Percentiles rank a stretch among this genome's conserved stretches.
phyloP scores from a whole-genome alignment of 257 asterid species.

The Salvia hispanica region DNA sequence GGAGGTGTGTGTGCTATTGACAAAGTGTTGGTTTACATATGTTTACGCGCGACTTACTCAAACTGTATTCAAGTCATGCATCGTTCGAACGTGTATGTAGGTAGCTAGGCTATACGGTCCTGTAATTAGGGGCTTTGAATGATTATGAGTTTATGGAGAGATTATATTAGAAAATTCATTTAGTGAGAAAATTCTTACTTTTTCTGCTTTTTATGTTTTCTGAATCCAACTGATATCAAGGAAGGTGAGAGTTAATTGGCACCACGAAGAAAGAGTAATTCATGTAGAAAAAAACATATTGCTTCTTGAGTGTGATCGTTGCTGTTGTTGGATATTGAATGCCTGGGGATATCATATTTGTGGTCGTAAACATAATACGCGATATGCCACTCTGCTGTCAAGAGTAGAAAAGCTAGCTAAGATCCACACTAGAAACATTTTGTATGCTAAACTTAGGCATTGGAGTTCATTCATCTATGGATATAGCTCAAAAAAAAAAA shows the following conservation, averaged over 20 bases:
- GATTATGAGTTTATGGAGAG: background rate
- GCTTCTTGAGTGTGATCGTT: too few relatives aligned
- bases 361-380: background rate
- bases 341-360: background rate
- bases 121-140: background rate
- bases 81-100: background rate
- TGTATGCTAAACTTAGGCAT: background rate
- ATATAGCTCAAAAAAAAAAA: too few relatives aligned
- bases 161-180: background rate
- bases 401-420: constrained; percentile 7
- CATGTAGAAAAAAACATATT: too few relatives aligned
- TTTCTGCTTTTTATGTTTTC: background rate
- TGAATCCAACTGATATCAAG: background rate
- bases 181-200: background rate
- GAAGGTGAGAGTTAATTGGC: too few relatives aligned
- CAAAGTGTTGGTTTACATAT: constrained; percentile 8
- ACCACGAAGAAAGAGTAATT: too few relatives aligned
- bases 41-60: constrained; percentile 8
- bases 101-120: too few relatives aligned
- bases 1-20: background rate
- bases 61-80: background rate
- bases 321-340: too few relatives aligned
- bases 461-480: too few relatives aligned
- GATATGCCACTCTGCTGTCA: background rate
- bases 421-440: constrained; percentile 5